Evolutionary conservation across 139 green algal genomes (phyloP).

Genomic region (Auxenochlorella pyrenoidosa): DNA sequence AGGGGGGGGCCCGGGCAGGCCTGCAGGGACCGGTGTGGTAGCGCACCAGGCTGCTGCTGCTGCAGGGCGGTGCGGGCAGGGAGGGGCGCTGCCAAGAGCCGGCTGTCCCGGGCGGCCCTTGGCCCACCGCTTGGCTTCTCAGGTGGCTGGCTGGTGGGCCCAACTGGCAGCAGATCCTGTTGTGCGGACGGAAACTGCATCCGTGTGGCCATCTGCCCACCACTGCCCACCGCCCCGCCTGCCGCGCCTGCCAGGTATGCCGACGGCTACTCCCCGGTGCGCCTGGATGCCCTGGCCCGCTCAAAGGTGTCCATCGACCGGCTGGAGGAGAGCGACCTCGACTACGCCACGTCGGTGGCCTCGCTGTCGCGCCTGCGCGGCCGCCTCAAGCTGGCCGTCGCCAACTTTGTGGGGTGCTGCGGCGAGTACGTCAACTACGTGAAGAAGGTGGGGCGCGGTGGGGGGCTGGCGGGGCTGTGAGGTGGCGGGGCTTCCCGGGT

Average conservation of each 20-base stretch:
- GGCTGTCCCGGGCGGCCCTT: no score
- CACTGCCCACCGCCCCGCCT: not conserved
- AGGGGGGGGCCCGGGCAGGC: not conserved
- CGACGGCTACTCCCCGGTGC: constrained; percentile 34
- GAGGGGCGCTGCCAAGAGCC: no score
- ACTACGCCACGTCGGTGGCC: constrained; percentile 45
- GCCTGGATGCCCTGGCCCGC: constrained; percentile 16
- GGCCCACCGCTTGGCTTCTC: not conserved
- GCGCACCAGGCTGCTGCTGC: no score
- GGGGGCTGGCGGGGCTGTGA: no score
- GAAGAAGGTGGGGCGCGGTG: constrained; percentile 33
- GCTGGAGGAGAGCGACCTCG: constrained; percentile 49
- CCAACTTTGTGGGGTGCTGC: constrained; percentile 46
- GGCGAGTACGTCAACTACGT: constrained; percentile 51
- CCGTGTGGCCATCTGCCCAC: not conserved
- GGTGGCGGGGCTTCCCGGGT: not conserved
- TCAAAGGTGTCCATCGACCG: constrained; percentile 40
- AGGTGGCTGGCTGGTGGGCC: not conserved
- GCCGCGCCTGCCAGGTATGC: constrained; percentile 22
- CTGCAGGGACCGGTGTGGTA: no score
- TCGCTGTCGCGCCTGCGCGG: constrained; percentile 59
- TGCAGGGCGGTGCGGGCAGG: not conserved
- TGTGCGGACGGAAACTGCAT: not conserved
- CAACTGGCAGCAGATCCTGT: not conserved
- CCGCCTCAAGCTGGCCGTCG: constrained; percentile 43